A percentile compares a stretch with the other conserved stretches of the same genome.
Evolutionary conservation across 176 grass and related monocot species (phyloP).

Genomic region (Rhynchospora breviuscula): DNA sequence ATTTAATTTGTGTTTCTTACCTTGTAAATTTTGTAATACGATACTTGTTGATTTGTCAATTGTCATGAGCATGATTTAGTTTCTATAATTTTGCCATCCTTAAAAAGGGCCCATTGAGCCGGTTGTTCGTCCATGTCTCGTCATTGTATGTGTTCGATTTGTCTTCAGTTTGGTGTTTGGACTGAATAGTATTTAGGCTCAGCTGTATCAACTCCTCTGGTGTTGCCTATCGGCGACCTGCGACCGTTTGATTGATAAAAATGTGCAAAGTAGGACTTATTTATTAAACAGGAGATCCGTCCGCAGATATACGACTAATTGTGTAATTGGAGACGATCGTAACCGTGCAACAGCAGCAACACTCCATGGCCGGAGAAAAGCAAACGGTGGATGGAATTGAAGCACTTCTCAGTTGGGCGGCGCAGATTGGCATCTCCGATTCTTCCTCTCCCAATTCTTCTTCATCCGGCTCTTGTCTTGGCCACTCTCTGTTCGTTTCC

Average conservation of each 20-base stretch:
- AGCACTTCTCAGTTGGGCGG: constrained; percentile 71
- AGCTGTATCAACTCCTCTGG: too few relatives aligned
- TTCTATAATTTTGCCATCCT: background rate
- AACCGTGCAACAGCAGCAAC: background rate
- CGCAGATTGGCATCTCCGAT: constrained; percentile 68
- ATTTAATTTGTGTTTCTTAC: background rate
- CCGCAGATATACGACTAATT: background rate
- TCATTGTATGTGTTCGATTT: too few relatives aligned
- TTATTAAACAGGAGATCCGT: background rate
- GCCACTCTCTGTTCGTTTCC: constrained; percentile 47
- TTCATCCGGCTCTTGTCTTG: constrained; percentile 34
- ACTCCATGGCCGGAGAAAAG: constrained; percentile 16
- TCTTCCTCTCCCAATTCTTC: background rate
- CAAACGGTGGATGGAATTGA: constrained; percentile 26
- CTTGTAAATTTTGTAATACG: background rate
- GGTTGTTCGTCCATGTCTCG: too few relatives aligned
- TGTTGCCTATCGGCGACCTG: too few relatives aligned
- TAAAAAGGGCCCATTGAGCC: background rate
- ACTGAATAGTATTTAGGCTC: too few relatives aligned
- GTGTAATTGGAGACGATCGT: background rate
- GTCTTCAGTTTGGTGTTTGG: too few relatives aligned
- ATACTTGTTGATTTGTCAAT: background rate
- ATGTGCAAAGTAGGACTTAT: background rate
- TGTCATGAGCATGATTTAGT: background rate
- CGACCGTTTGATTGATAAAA: too few relatives aligned